Conservation (phyloP, 208 protist genomes). For the Vickermania ingenoplastis region DNA sequence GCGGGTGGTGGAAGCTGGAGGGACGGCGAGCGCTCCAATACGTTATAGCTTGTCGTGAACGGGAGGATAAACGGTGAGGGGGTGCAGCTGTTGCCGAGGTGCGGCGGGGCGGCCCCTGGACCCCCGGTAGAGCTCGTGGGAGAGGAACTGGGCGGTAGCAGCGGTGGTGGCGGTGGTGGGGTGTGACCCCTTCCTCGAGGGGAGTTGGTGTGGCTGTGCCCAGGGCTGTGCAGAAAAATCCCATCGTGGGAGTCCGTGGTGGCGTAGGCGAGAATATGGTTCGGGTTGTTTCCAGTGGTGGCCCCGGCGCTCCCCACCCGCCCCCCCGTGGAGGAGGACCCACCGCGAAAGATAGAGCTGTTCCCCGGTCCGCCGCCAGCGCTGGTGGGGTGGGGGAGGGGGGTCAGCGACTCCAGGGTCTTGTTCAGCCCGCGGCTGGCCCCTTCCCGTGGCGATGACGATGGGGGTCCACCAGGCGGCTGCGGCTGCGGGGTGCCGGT, state of each 20-base stretch:
- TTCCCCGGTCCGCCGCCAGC: no score
- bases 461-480: neutral
- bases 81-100: neutral
- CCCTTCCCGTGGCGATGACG: neutral
- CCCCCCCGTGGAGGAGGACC: neutral
- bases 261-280: neutral
- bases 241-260: neutral
- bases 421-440: neutral
- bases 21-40: neutral
- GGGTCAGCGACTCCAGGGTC: neutral
- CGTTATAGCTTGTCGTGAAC: neutral
- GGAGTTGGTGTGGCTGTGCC: neutral
- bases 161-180: neutral
- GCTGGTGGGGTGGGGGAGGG: neutral
- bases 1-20: neutral
- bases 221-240: neutral
- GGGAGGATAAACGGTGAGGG: neutral
- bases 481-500: neutral
- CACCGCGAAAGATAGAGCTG: neutral
- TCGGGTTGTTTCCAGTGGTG: no score
- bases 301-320: neutral
- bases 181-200: neutral
- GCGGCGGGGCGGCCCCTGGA: neutral
- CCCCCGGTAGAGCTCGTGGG: no score
- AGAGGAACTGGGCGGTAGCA: neutral